These are phyloP conservation scores for Bruguiera parviflora DNA, from an alignment of 345 rosid genomes.

Conservation along the genomic window DNA sequence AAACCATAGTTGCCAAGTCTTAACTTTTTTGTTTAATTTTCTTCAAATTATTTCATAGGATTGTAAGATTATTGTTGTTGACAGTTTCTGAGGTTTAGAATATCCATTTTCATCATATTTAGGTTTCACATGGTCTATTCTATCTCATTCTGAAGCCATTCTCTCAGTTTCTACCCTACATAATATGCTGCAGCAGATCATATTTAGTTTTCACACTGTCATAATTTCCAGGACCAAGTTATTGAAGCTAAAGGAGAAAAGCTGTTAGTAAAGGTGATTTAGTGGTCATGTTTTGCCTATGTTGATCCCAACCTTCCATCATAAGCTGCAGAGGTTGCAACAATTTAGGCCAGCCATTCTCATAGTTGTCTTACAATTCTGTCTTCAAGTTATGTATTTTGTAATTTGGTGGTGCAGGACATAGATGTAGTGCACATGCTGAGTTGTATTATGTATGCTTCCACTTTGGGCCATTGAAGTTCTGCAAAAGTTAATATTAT, in stretches of 20 bases:
- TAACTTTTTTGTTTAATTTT: neutral
- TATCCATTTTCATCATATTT: neutral
- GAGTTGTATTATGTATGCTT: too few species aligned
- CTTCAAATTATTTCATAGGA: neutral
- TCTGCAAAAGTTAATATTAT: neutral
- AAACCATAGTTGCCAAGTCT: neutral
- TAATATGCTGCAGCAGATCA: too few species aligned
- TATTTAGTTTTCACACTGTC: too few species aligned
- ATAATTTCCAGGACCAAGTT: too few species aligned
- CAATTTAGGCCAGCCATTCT: neutral
- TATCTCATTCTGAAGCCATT: neutral
- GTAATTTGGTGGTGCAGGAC: too few species aligned
- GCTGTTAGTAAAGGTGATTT: constrained; percentile 1
- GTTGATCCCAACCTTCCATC: neutral
- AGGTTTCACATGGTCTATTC: neutral
- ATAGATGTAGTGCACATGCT: too few species aligned
- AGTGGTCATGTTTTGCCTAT: neutral
- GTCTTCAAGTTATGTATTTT: too few species aligned
- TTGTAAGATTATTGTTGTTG: constrained; percentile 7
- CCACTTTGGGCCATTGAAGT: too few species aligned
- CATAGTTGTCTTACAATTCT: too few species aligned
- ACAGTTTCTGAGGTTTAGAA: constrained; percentile 6
- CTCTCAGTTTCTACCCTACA: too few species aligned
- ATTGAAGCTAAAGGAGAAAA: too few species aligned
- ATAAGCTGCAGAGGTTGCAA: too few species aligned